phyloP scores from a whole-genome alignment of 768 basidiomycete genomes.

The Russula emetica region DNA sequence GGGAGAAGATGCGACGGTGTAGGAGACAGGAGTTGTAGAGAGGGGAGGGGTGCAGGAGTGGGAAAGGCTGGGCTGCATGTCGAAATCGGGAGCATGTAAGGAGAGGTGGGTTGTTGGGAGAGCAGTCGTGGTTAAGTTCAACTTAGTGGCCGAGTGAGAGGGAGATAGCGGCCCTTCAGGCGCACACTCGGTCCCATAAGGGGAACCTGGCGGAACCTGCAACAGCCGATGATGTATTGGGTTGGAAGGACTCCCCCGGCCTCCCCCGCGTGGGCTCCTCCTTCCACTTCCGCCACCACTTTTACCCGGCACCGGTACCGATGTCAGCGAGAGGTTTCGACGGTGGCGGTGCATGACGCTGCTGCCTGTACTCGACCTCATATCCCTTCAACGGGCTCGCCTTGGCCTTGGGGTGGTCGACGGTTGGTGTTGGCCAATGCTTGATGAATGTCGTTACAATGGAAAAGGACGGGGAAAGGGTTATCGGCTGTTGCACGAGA shows the following conservation, averaged over 20 bases:
- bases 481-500: slow-evolving; percentile 2
- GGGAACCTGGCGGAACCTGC: slow-evolving; percentile 24
- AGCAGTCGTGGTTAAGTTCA: slow-evolving; percentile 43
- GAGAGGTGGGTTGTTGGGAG: slow-evolving; percentile 61
- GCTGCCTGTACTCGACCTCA: slow-evolving; percentile 32
- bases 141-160: slow-evolving; percentile 29
- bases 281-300: not conserved
- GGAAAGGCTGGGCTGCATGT: slow-evolving; percentile 56
- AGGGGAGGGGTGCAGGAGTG: slow-evolving; percentile 18
- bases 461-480: slow-evolving; percentile 5
- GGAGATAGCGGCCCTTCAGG: slow-evolving; percentile 48
- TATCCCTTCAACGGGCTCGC: slow-evolving; percentile 32
- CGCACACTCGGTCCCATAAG: slow-evolving; percentile 35
- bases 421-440: slow-evolving; percentile 53
- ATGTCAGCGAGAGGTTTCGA: slow-evolving; percentile 28
- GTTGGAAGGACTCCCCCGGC: slow-evolving; percentile 12
- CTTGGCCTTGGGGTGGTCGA: slow-evolving; percentile 55
- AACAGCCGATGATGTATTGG: slow-evolving; percentile 16
- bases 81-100: slow-evolving; percentile 81
- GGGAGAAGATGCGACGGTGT: slow-evolving; percentile 9
- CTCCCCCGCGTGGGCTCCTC: slow-evolving; percentile 9
- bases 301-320: slow-evolving; percentile 3
- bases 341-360: slow-evolving; percentile 7
- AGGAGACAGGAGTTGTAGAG: not conserved
- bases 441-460: slow-evolving; percentile 50